These are phyloP conservation scores for Boletus vermiculosoides DNA, from an alignment of 768 basidiomycete species.

Conservation along the genomic window DNA sequence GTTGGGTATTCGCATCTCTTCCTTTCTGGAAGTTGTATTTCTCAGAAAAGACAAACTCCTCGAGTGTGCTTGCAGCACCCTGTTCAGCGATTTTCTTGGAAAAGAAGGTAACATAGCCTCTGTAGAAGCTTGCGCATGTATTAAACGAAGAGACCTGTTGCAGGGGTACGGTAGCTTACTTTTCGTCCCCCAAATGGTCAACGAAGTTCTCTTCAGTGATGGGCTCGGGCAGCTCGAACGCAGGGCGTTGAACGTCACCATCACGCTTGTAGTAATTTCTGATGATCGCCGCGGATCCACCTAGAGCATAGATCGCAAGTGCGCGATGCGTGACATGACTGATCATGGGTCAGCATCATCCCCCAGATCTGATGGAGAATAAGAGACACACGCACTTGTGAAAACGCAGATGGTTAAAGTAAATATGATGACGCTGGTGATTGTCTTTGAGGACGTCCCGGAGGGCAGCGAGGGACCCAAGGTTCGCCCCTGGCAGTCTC, in stretches of 20 bases:
- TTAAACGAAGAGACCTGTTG: neutral
- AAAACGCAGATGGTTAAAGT: slow-evolving; percentile 43
- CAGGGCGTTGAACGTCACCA: slow-evolving; percentile 20
- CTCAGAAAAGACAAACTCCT: slow-evolving; percentile 33
- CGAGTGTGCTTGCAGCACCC: slow-evolving; percentile 17
- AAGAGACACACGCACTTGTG: slow-evolving; percentile 47
- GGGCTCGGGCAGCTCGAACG: slow-evolving; percentile 21
- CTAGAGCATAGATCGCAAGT: slow-evolving; percentile 29
- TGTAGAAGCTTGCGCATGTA: slow-evolving; percentile 22
- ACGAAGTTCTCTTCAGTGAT: slow-evolving; percentile 26
- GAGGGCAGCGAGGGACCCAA: slow-evolving; percentile 23
- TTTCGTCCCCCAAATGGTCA: slow-evolving; percentile 27
- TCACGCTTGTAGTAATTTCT: slow-evolving; percentile 29
- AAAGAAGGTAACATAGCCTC: slow-evolving; percentile 30
- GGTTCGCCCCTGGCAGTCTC: slow-evolving; percentile 27
- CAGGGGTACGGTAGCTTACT: slow-evolving; percentile 8
- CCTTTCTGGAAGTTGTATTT: slow-evolving; percentile 24
- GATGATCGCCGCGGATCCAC: slow-evolving; percentile 23
- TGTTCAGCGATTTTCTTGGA: slow-evolving; percentile 13
- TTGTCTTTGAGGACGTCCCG: slow-evolving; percentile 45
- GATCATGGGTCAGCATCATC: neutral
- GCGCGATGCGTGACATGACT: slow-evolving; percentile 33
- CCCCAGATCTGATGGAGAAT: too few relatives aligned
- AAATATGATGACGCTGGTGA: slow-evolving; percentile 47
- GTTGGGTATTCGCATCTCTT: slow-evolving; percentile 28